phyloP scores from a whole-genome alignment of 2,329 filamentous ascomycete species.

The Thelonectria blattea region DNA sequence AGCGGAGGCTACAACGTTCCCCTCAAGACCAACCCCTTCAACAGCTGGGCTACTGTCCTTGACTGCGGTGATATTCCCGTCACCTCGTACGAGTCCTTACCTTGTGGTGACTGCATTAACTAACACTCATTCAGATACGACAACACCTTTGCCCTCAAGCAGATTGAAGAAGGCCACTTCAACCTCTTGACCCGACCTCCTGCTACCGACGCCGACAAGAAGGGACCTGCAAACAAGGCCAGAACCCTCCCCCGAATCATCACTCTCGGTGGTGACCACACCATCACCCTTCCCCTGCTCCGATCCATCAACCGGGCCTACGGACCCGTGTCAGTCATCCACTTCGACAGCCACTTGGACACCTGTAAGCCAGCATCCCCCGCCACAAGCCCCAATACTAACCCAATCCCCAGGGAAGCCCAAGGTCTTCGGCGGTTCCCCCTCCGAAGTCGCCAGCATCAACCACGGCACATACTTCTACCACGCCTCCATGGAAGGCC shows the following conservation, averaged over 20 bases:
- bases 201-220: slow-evolving; percentile 69
- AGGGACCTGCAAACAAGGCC: slow-evolving; percentile 72
- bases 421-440: slow-evolving; percentile 85
- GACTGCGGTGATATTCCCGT: slow-evolving; percentile 88
- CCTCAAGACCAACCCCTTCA: slow-evolving; percentile 79
- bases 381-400: rapidly evolving
- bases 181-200: slow-evolving; percentile 74
- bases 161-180: slow-evolving; percentile 87
- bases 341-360: slow-evolving; percentile 70
- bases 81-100: slow-evolving; percentile 68
- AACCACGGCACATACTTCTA: slow-evolving; percentile 93
- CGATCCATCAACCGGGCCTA: slow-evolving; percentile 66
- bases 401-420: slow-evolving; percentile 67
- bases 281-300: slow-evolving; percentile 65
- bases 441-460: slow-evolving; percentile 75
- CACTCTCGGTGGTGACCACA: slow-evolving; percentile 72
- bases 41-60: slow-evolving; percentile 77
- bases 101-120: background rate
- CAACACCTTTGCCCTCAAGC: slow-evolving; percentile 79
- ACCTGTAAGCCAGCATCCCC: slow-evolving; percentile 57
- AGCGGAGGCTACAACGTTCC: slow-evolving; percentile 90
- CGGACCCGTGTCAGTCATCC: slow-evolving; percentile 65
- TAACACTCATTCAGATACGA: slow-evolving; percentile 65
- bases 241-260: slow-evolving; percentile 82
- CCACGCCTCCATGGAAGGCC: slow-evolving; percentile 78